Conservation (phyloP, 2,329 filamentous ascomycete genomes). For the Tolypocladium sp. region DNA sequence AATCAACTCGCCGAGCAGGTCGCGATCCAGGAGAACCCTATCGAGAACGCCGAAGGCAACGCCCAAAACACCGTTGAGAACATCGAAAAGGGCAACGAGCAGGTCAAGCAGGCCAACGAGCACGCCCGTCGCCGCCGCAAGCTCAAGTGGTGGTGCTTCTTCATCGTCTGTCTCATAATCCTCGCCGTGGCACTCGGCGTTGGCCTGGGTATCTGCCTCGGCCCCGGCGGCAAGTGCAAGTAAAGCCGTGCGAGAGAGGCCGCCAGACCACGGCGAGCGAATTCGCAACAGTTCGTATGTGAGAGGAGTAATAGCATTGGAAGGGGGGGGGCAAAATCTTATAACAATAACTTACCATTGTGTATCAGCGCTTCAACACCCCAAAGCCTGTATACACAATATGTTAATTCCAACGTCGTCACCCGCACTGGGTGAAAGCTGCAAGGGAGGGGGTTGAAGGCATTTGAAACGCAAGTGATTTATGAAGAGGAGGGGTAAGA, state of each 20-base stretch:
- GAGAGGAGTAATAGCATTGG: not conserved
- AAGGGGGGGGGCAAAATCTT: not conserved
- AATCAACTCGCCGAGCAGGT: slow-evolving; percentile 60
- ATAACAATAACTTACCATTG: not conserved
- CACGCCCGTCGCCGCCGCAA: slow-evolving; percentile 58
- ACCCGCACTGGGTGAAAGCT: not conserved
- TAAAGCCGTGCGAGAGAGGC: not conserved
- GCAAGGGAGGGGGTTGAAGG: not conserved
- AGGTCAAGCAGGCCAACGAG: slow-evolving; percentile 60
- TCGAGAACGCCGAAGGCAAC: slow-evolving; percentile 54
- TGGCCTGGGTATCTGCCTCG: slow-evolving; percentile 39
- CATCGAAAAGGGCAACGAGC: slow-evolving; percentile 58
- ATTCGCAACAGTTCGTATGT: not conserved
- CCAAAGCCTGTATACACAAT: not conserved
- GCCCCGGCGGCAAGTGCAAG: slow-evolving; percentile 8
- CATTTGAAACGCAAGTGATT: not conserved
- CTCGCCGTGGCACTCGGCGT: slow-evolving; percentile 46
- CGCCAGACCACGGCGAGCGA: not conserved
- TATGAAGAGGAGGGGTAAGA: not conserved
- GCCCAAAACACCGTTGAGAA: slow-evolving; percentile 57
- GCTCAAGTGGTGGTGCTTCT: slow-evolving; percentile 75
- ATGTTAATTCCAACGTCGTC: not conserved
- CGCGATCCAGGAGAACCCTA: slow-evolving; percentile 48
- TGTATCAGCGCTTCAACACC: not conserved
- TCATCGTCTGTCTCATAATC: slow-evolving; percentile 50